Evolutionary conservation across 1,284 basidiomycete species (phyloP).

Genomic region (Leccinum huronense): DNA sequence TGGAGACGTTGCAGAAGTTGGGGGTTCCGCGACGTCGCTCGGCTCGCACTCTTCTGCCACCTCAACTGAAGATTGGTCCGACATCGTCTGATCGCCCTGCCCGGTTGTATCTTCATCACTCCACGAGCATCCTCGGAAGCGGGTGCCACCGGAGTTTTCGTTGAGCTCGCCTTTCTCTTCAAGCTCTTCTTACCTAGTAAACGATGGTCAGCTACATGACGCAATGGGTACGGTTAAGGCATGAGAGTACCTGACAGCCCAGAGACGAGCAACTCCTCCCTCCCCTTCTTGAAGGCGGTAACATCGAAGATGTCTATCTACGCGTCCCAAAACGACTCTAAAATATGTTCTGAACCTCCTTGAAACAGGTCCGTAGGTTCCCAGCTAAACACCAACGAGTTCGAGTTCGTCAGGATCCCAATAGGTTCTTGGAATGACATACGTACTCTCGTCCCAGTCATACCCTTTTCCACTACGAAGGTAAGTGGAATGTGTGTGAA

Average conservation of each 20-base stretch:
- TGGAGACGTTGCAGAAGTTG: not conserved
- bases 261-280: conserved; percentile 51
- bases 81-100: conserved; percentile 8
- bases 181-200: conserved; percentile 19
- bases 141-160: conserved; percentile 7
- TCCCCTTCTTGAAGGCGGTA: conserved; percentile 47
- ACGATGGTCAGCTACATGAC: conserved; percentile 7
- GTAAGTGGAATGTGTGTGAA: conserved; percentile 6
- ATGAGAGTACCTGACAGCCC: conserved; percentile 54
- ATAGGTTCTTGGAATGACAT: conserved; percentile 33
- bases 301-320: conserved; percentile 49
- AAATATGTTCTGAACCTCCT: conserved; percentile 53
- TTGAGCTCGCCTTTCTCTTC: conserved; percentile 25
- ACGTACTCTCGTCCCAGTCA: conserved; percentile 61
- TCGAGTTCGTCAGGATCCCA: conserved; percentile 9
- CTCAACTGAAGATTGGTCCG: conserved; percentile 5
- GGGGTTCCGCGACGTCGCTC: conserved; percentile 5
- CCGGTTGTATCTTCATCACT: conserved; percentile 24
- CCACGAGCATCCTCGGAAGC: conserved; percentile 11
- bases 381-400: conserved; percentile 47
- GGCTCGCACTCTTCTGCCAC: conserved; percentile 7
- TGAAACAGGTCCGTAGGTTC: conserved; percentile 63
- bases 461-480: conserved; percentile 66
- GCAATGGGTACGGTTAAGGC: not conserved
- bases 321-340: conserved; percentile 60